Evolutionary conservation across 352 stramenopile species (phyloP).

Genomic region (Globisporangium cederbergense): DNA sequence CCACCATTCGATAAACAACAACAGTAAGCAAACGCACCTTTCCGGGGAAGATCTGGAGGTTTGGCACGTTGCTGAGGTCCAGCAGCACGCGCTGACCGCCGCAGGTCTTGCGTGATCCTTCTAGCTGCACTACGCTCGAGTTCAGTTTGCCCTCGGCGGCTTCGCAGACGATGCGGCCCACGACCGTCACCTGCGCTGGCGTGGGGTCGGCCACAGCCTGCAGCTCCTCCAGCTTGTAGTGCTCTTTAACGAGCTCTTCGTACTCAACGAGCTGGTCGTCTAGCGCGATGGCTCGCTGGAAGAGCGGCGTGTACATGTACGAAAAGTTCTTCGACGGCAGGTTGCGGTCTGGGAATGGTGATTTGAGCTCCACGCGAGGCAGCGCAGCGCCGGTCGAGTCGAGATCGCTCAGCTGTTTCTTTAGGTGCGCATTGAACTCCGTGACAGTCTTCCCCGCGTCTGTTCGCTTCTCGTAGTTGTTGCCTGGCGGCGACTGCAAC

Average conservation of each 20-base stretch:
- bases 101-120: conserved; percentile 80
- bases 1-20: neutral
- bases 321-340: conserved; percentile 44
- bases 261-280: conserved; percentile 79
- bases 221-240: conserved; percentile 59
- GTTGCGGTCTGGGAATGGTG: conserved; percentile 62
- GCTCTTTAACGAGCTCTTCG: conserved; percentile 64
- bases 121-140: conserved; percentile 73
- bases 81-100: conserved; percentile 77
- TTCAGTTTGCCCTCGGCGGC: conserved; percentile 83
- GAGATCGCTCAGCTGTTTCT: conserved; percentile 35
- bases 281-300: conserved; percentile 68
- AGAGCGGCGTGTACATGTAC: conserved; percentile 87
- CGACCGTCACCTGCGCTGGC: conserved; percentile 67
- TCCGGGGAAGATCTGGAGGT: conserved; percentile 77
- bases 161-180: conserved; percentile 82
- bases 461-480: conserved; percentile 70
- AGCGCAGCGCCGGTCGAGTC: conserved; percentile 5
- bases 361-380: conserved; percentile 21
- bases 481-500: conserved; percentile 65
- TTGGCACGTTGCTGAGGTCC: conserved; percentile 63
- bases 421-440: conserved; percentile 78
- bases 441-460: conserved; percentile 76
- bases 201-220: conserved; percentile 72
- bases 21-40: conserved; percentile 42